Percentiles rank a stretch among this genome's conserved stretches.
phyloP scores from a whole-genome alignment of 1,284 basidiomycete genomes.

The Pseudozyma hubeiensis region DNA sequence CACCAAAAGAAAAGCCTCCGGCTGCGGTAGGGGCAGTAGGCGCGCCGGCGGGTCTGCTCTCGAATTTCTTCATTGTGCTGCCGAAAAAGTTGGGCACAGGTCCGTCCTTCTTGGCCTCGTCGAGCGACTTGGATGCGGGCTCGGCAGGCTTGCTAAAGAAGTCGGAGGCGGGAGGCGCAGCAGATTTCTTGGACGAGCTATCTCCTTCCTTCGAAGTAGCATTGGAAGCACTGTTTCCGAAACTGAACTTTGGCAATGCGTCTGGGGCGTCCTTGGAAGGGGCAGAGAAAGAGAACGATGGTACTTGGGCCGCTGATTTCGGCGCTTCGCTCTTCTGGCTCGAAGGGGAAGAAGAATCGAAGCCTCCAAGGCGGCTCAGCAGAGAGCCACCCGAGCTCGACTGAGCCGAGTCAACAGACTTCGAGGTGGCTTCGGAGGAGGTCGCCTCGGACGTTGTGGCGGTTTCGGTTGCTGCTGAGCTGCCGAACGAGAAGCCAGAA shows the following conservation, averaged over 20 bases:
- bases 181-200: conserved; percentile 16
- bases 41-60: conserved; percentile 20
- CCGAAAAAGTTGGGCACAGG: conserved; percentile 63
- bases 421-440: conserved; percentile 3
- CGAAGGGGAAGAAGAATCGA: conserved; percentile 42
- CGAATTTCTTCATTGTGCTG: conserved; percentile 48
- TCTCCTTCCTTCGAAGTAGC: conserved; percentile 9
- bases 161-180: conserved; percentile 29
- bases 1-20: conserved; percentile 17
- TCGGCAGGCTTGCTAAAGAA: conserved; percentile 47
- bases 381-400: conserved; percentile 11
- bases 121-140: conserved; percentile 22
- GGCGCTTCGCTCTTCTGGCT: conserved; percentile 28
- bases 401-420: background rate
- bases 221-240: conserved; percentile 22
- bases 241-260: conserved; percentile 44
- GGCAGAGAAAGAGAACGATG: conserved; percentile 48
- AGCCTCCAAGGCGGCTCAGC: conserved; percentile 48
- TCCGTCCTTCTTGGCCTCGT: conserved; percentile 55
- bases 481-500: conserved; percentile 58
- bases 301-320: conserved; percentile 12
- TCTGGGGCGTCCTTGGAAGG: conserved; percentile 33
- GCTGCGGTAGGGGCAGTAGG: conserved; percentile 10
- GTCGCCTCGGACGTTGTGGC: conserved; percentile 3
- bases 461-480: conserved; percentile 8